Base-by-base conservation (phyloP, 129 eudicot species). In the Glebionis coronaria region DNA sequence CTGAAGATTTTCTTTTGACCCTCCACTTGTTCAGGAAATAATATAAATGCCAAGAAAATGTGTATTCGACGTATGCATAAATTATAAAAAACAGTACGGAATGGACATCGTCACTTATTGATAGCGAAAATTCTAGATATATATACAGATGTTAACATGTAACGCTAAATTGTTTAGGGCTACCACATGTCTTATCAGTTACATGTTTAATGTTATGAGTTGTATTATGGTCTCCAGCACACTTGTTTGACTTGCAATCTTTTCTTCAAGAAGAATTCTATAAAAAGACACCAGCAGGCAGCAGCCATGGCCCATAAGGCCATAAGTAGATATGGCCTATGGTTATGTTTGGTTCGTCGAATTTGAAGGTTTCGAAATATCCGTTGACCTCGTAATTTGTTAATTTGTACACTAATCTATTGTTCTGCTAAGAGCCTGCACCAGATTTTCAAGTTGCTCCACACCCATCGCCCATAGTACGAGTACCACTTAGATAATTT, bases 261-360 rank as follows among this genome's bases (percentile, higher is more conserved):
- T 4, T 15, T 14, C 56, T 50, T 50, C 25, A 1, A 49, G 56
- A 50, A 9, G 56, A 50, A 15, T 50, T 3, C n/a, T 14, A 50
- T n/a, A 15, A 52, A 55, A 18, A 9, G 6, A 11, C 21, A 56
- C 61, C 61, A 56, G 61, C 31, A 19, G 61, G 38, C 61, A 56
- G 61, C 31, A 19, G 61, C 29, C 38, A 56, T 12, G 61, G 61
- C 31, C 29, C 38, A 56, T n/a, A n/a, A n/a, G n/a, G n/a, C n/a
- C n/a, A n/a, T n/a, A n/a, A n/a, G n/a, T n/a, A n/a, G n/a, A n/a
- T n/a, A n/a, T n/a, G n/a, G n/a, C n/a, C n/a, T n/a, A n/a, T n/a
- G n/a, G n/a, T n/a, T n/a, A n/a, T n/a, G n/a, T 8, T 21, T 56
- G 12, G 12, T 56, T 13, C 23, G 61, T 56, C 61, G 9, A 56